Base-by-base conservation (phyloP, 495 filamentous ascomycete genomes). In the Collariella sp. region DNA sequence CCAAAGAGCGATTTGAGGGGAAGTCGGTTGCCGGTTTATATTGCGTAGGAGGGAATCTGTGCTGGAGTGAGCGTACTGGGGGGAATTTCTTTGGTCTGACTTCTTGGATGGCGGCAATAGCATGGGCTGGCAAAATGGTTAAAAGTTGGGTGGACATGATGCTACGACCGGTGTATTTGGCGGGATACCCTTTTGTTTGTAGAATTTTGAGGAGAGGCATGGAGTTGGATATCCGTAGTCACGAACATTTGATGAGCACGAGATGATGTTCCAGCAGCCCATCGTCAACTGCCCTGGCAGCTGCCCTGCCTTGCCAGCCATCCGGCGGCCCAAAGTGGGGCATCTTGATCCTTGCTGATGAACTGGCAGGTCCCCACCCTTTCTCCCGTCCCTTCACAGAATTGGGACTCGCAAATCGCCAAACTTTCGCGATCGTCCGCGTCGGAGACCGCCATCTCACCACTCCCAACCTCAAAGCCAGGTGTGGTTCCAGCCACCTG, bases 1-100 rank as follows among this genome's bases (percentile, higher is more conserved):
- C 58, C 74, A n/a, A 70, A 72, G 54, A 72, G 70, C 52, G 72
- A 72, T 61, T 57, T 75, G 31, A 50, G 70, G 34, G 74, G 73
- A 11, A 76, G 68, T 50, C 66, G 75, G n/a, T 65, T 77, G 65
- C 75, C 75, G 1, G 70, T 79, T 16, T 77, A 72, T 48, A 72
- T 77, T 55, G 50, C 61, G 13, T 72, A 42, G 18, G 11, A 4
- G 24, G 5, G 39, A 12, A 9, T 10, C 26, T 23, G 24, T 2
- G n/a, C 35, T 50, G 34, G 6, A 13, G 19, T 10, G n/a, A n/a
- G n/a, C 3, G 33, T 22, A 12, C 38, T 12, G 19, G 1, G 20
- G 35, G 11, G 22, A 22, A 23, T 40, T 23, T 18, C 3, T 5
- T n/a, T n/a, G n/a, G n/a, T n/a, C n/a, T n/a, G n/a, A n/a, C n/a